phyloP scores from a whole-genome alignment of 345 rosid species.

The Eucalyptus marginata region DNA sequence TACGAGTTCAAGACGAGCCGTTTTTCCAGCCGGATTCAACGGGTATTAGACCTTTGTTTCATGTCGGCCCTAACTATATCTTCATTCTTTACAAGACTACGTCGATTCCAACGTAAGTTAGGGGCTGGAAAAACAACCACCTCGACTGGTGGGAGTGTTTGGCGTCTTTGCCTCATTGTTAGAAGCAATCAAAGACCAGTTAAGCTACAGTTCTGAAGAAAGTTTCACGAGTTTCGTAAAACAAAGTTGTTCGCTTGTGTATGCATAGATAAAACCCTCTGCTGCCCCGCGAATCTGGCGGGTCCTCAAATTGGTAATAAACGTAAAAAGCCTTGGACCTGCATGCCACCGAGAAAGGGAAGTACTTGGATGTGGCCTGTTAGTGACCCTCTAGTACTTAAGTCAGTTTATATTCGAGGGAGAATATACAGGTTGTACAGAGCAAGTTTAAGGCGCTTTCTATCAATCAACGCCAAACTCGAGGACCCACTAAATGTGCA shows the following conservation, averaged over 20 bases:
- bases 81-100: background rate
- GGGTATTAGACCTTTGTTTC: background rate
- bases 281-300: background rate
- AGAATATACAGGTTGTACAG: background rate
- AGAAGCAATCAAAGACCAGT: background rate
- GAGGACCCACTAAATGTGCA: background rate
- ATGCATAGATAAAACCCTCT: background rate
- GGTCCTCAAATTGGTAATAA: background rate
- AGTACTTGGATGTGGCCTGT: background rate
- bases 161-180: background rate
- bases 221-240: background rate
- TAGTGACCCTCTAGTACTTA: background rate
- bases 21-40: background rate
- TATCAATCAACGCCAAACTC: background rate
- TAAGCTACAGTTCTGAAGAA: background rate
- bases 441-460: background rate
- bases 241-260: background rate
- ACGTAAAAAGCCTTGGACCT: background rate
- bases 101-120: background rate
- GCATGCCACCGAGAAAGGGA: background rate
- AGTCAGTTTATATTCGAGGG: background rate
- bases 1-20: rapidly evolving
- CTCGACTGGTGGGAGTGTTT: background rate
- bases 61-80: rapidly evolving
- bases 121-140: background rate